Percentiles rank a stretch among this genome's conserved stretches.
Evolutionary conservation across 306 rosid genomes (phyloP).

Genomic region (Malus asiatica): DNA sequence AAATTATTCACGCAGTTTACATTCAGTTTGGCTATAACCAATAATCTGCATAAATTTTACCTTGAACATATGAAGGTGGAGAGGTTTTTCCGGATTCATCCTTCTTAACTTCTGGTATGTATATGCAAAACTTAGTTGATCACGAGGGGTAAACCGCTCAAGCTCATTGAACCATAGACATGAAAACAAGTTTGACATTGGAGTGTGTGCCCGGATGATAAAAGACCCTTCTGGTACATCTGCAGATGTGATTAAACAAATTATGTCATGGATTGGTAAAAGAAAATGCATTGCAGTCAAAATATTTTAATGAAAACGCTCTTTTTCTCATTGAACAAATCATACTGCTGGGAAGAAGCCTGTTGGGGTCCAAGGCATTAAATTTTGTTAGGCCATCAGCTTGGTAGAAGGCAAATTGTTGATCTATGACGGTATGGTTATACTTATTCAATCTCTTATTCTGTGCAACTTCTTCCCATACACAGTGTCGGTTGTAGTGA

Average conservation of each 20-base stretch:
- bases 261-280: background rate
- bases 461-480: slow-evolving; percentile 79
- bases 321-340: slow-evolving; percentile 1
- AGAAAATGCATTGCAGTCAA: slow-evolving; percentile 1
- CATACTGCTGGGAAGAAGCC: slow-evolving; percentile 88
- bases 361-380: slow-evolving; percentile 60
- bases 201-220: slow-evolving; percentile 89
- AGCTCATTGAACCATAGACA: slow-evolving; percentile 98
- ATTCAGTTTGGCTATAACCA: slow-evolving; percentile 6
- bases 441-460: slow-evolving; percentile 76
- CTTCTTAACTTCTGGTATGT: slow-evolving; percentile 88
- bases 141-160: slow-evolving; percentile 92
- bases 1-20: background rate
- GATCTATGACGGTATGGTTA: slow-evolving; percentile 63
- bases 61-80: slow-evolving; percentile 92
- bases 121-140: slow-evolving; percentile 91
- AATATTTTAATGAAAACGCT: background rate
- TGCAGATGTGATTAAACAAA: slow-evolving; percentile 21
- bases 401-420: slow-evolving; percentile 62
- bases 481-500: slow-evolving; percentile 78
- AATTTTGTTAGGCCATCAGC: slow-evolving; percentile 74
- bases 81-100: slow-evolving; percentile 78
- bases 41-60: slow-evolving; percentile 33
- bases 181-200: slow-evolving; percentile 89
- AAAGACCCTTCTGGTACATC: slow-evolving; percentile 97